These are phyloP conservation scores for Carpinus viminea DNA, from an alignment of 306 rosid species.

Conservation along the genomic window DNA sequence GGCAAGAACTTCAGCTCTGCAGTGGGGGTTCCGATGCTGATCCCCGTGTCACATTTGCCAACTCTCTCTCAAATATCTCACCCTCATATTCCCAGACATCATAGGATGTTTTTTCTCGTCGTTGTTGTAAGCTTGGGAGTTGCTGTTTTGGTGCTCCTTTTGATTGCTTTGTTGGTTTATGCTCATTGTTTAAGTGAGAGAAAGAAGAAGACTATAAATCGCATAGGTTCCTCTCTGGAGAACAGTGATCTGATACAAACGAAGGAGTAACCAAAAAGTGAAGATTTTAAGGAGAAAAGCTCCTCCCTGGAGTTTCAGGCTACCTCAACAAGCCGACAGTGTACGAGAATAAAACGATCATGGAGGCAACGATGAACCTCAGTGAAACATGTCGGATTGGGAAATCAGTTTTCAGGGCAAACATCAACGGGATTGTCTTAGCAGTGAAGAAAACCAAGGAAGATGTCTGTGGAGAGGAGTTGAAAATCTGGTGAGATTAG, in stretches of 20 bases:
- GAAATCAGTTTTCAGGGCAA: slow-evolving; percentile 69
- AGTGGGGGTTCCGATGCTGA: slow-evolving; percentile 47
- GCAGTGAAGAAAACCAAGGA: slow-evolving; percentile 61
- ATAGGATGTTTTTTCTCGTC: slow-evolving; percentile 19
- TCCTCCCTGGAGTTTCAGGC: slow-evolving; percentile 71
- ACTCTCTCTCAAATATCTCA: slow-evolving; percentile 33
- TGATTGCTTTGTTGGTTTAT: slow-evolving; percentile 24
- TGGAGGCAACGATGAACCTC: slow-evolving; percentile 68
- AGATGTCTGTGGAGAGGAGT: slow-evolving; percentile 58
- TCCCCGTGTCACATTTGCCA: slow-evolving; percentile 65
- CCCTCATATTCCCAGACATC: slow-evolving; percentile 17
- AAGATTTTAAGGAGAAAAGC: slow-evolving; percentile 27
- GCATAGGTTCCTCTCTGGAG: slow-evolving; percentile 38
- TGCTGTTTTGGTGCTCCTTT: slow-evolving; percentile 29
- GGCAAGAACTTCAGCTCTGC: slow-evolving; percentile 33
- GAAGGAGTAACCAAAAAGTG: slow-evolving; percentile 10
- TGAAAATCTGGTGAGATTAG: slow-evolving; percentile 67
- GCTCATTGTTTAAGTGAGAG: slow-evolving; percentile 32
- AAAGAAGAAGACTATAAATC: slow-evolving; percentile 34
- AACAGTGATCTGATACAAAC: slow-evolving; percentile 28
- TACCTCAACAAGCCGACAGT: slow-evolving; percentile 65
- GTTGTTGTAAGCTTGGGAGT: slow-evolving; percentile 42
- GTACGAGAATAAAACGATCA: slow-evolving; percentile 51
- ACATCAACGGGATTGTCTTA: slow-evolving; percentile 45
- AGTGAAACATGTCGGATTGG: slow-evolving; percentile 55